These are phyloP conservation scores for Yarrowia sp. DNA, from an alignment of 805 yeast species.

Conservation along the genomic window DNA sequence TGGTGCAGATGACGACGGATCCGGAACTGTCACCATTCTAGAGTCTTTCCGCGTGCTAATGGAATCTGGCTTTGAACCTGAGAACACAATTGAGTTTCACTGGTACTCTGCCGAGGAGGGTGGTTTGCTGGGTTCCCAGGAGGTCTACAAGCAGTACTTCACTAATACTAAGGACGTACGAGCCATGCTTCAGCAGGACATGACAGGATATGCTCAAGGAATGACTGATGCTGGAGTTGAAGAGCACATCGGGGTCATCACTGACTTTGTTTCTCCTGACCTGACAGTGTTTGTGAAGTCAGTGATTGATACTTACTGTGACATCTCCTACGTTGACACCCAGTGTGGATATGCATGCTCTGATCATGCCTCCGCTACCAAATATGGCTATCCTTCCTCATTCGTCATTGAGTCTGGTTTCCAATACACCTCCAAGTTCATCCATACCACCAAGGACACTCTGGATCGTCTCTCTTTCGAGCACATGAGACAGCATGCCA, in stretches of 20 bases:
- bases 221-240: constrained; percentile 49
- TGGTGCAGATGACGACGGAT: constrained; percentile 94
- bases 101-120: constrained; percentile 96
- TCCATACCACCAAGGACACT: constrained; percentile 78
- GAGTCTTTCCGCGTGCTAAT: constrained; percentile 69
- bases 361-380: constrained; percentile 83
- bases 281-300: constrained; percentile 61
- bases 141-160: constrained; percentile 59
- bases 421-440: constrained; percentile 58
- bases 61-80: constrained; percentile 48
- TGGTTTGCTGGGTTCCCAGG: constrained; percentile 82
- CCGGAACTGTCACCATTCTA: constrained; percentile 75
- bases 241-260: constrained; percentile 75
- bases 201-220: constrained; percentile 74
- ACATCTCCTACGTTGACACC: constrained; percentile 69
- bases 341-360: constrained; percentile 90
- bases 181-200: constrained; percentile 91
- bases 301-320: constrained; percentile 59
- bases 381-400: constrained; percentile 79
- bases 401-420: constrained; percentile 78
- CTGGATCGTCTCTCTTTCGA: constrained; percentile 72
- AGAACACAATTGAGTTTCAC: constrained; percentile 83
- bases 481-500: constrained; percentile 78
- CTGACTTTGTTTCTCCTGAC: constrained; percentile 57
- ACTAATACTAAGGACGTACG: constrained; percentile 51